Evolutionary conservation across 2,329 filamentous ascomycete species (phyloP), one percentile per base, ranked within the genome.

Genomic region (Colletotrichum godetiae): DNA sequence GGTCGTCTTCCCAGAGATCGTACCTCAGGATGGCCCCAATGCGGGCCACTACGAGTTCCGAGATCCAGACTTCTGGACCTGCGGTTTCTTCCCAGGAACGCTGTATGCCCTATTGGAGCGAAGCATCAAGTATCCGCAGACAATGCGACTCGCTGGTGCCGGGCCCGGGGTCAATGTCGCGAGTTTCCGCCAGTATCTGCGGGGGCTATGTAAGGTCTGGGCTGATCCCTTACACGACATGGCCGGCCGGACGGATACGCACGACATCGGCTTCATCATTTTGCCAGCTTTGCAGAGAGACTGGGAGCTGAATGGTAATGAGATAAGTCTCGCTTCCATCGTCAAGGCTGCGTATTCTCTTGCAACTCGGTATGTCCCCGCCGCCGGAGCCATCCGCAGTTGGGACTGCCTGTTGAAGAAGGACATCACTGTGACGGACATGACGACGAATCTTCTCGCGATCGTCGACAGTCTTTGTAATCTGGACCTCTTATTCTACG

Each of bases 181-280:
- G 0, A 62, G 10, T 24, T 13, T 72, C 24, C 69, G 69, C 27
- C n/a, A 3, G 33, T 68, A 24, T 75, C 74, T 67, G 52, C 53
- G 65, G 15, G 66, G 75, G n/a, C 70, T 81, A 3, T 79, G 81
- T 63, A 59, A 66, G 22, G 70, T 68, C 19, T 85, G 83, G 84
- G 78, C 81, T 1, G 80, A 78, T 2, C 83, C 82, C 0, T 75
- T 86, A 0, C 82, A 83, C 74, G 24, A 67, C 37, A 80, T 81
- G 75, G 79, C 81, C 24, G 76, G 73, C 72, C 82, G 85, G 5
- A 88, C 82, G 3, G 86, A 88, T 67, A 89, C 87, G 0, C 88
- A 89, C 67, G 88, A 89, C 58, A 84, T 90, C 79, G 86, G 85
- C 0, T 89, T 89, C 74, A 88, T 89, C 75, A 85, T 89, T 84